phyloP scores from a whole-genome alignment of 345 rosid genomes.

The Citrus inodora region DNA sequence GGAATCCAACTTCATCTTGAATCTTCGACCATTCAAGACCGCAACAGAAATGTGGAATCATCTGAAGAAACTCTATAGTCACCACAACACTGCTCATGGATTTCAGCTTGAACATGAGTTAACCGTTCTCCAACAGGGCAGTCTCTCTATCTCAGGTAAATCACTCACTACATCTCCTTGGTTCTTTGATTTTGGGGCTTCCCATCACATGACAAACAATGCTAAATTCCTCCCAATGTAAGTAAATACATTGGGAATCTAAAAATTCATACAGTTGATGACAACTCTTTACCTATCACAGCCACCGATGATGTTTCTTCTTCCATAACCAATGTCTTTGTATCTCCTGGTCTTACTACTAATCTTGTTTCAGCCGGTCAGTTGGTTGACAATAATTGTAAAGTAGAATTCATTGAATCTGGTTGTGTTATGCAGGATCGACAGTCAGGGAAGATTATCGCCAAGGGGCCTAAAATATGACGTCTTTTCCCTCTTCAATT shows the following conservation, averaged over 20 bases:
- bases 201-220: constrained; percentile 2
- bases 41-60: neutral
- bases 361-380: constrained; percentile 3
- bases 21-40: neutral
- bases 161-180: neutral
- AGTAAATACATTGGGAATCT: neutral
- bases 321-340: neutral
- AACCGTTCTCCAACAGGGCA: neutral
- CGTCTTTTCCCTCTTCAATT: neutral
- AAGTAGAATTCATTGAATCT: neutral
- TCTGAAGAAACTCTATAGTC: constrained; percentile 1
- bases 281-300: neutral
- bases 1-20: neutral
- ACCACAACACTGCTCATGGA: neutral
- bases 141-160: neutral
- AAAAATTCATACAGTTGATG: neutral
- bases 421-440: neutral
- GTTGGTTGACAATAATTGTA: neutral
- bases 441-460: neutral
- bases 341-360: constrained; percentile 4
- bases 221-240: neutral
- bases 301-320: neutral
- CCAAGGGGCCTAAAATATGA: neutral
- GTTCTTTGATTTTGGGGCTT: neutral
- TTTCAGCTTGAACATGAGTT: constrained; percentile 10